Evolutionary conservation across 371 early-diverging fungal species (phyloP).

Genomic region (Mucor mucedo): DNA sequence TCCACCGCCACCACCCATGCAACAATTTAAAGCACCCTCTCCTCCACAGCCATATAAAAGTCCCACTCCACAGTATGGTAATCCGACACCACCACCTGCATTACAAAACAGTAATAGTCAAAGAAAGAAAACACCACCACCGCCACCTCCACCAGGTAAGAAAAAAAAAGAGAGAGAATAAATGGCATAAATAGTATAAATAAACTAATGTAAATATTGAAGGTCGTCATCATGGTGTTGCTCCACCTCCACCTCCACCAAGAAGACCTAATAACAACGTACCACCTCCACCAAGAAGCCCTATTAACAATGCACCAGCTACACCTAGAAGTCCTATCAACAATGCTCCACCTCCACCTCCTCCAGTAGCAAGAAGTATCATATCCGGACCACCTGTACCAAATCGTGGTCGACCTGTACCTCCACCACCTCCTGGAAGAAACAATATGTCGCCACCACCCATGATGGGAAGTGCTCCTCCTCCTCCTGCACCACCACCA

Average conservation of each 20-base stretch:
- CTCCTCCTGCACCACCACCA: slow-evolving; percentile 22
- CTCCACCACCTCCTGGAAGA: slow-evolving; percentile 22
- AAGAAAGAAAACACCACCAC: slow-evolving; percentile 31
- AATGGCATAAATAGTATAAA: no score
- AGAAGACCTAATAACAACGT: slow-evolving; percentile 4
- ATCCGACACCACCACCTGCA: no score
- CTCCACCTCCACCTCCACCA: slow-evolving; percentile 28
- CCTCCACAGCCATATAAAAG: no score
- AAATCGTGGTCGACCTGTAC: slow-evolving; percentile 35
- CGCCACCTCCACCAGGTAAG: slow-evolving; percentile 33
- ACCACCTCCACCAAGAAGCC: no score
- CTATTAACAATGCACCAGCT: no score
- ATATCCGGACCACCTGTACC: background rate
- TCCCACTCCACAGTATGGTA: no score
- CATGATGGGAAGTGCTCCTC: background rate
- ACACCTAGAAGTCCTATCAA: background rate
- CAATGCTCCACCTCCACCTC: slow-evolving; percentile 19
- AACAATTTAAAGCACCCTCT: background rate
- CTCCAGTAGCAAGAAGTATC: slow-evolving; percentile 18
- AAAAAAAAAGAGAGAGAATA: background rate
- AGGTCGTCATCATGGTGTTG: slow-evolving; percentile 17
- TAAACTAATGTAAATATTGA: no score
- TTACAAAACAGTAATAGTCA: no score
- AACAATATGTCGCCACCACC: background rate
- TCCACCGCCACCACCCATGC: slow-evolving; percentile 31